Conservation (phyloP, 1,139 yeast species). For the Meyerozyma athensensis region DNA sequence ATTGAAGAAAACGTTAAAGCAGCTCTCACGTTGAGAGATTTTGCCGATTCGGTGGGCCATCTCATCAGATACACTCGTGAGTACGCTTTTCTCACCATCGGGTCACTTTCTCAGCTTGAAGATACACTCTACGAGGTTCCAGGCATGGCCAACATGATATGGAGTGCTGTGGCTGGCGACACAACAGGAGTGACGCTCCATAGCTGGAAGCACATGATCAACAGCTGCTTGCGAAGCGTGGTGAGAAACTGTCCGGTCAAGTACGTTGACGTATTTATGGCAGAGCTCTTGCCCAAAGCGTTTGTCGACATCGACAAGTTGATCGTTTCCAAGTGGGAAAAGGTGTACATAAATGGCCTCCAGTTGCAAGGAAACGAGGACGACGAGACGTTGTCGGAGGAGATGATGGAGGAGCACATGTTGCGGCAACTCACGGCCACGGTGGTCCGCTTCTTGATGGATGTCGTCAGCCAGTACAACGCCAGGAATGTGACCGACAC, state of each 20-base stretch:
- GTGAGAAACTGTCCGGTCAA: slow-evolving; percentile 83
- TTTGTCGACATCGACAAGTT: slow-evolving; percentile 69
- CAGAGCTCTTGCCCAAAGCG: slow-evolving; percentile 71
- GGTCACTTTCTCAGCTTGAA: slow-evolving; percentile 86
- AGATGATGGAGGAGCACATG: slow-evolving; percentile 97
- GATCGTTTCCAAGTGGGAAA: slow-evolving; percentile 69
- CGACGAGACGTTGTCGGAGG: slow-evolving; percentile 87
- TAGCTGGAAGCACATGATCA: slow-evolving; percentile 96
- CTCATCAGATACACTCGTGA: slow-evolving; percentile 93
- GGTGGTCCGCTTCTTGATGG: slow-evolving; percentile 84
- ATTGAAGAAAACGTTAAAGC: slow-evolving; percentile 94
- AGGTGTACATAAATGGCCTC: slow-evolving; percentile 64
- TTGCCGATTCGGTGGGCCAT: slow-evolving; percentile 98
- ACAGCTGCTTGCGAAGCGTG: slow-evolving; percentile 80
- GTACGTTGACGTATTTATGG: slow-evolving; percentile 65
- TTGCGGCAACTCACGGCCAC: slow-evolving; percentile 90
- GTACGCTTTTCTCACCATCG: slow-evolving; percentile 86
- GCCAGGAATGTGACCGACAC: slow-evolving; percentile 47
- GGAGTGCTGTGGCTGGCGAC: slow-evolving; percentile 86
- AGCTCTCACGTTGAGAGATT: slow-evolving; percentile 86
- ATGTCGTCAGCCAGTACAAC: slow-evolving; percentile 72
- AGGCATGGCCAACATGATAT: slow-evolving; percentile 65
- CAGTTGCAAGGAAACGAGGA: slow-evolving; percentile 66
- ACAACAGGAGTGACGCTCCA: slow-evolving; percentile 85
- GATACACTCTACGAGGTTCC: slow-evolving; percentile 87